Evolutionary conservation across 129 eudicot species (phyloP), one percentile per base, ranked within the genome.

Genomic region (Pulicaria dysenterica): DNA sequence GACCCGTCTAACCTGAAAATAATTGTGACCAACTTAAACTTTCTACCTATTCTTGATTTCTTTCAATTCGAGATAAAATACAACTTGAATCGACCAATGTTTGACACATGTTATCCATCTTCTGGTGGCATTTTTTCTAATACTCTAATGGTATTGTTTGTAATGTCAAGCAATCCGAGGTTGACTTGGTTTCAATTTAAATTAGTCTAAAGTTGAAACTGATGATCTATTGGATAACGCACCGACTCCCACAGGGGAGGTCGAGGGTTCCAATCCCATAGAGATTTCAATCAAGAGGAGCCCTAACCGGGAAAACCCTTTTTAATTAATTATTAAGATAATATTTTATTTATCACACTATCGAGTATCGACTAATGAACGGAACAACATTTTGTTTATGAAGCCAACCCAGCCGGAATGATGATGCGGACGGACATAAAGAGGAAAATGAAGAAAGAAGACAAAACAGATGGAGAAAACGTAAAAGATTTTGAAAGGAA

Each of bases 361-460:
- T 24, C n/a, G 31, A 24, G 2, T 24, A 24, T 24, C 31, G 31
- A 24, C 31, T 24, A 24, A 24, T 49, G 12, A 58, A n/a, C 24
- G 13, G 17, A 41, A 43, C 39, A 36, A 8, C 10, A 12, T 11
- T 54, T 63, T 44, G 58, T 46, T 58, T 57, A 38, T 76, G 80
- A 69, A 76, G 80, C 15, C 17, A 37, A 58, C 11, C 3, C 37
- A 57, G 34, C 44, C 7, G 46, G 54, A 15, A 51, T 48, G 45
- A 67, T 67, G 0, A 6, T n/a, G 51, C 15, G 34, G 45, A 57
- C 3, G 11, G 15, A 49, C n/a, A 69, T 42, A 39, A 39, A 55
- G 56, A 41, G 69, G 54, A 58, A 57, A 45, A 34, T 46, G 60
- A 59, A 58, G 68, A 67, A 47, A 56, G 49, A 53, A 59, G 34